Percentiles rank a stretch among this genome's conserved stretches.
Conservation (phyloP, 2,329 filamentous ascomycete species). For the Zymoseptoria brevis region DNA sequence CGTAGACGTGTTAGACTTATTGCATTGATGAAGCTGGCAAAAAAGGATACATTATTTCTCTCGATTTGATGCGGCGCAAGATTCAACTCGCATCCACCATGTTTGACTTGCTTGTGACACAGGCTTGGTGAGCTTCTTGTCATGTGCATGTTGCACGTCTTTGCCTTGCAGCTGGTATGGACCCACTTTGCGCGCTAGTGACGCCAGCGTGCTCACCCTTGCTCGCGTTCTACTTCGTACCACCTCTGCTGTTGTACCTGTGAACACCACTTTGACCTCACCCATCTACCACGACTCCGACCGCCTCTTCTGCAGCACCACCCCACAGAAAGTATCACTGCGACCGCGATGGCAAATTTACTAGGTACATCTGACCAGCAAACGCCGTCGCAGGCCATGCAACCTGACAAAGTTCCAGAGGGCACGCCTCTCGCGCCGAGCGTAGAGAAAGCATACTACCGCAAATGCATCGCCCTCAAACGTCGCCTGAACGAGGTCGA, state of each 20-base stretch:
- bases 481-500: constrained; percentile 87
- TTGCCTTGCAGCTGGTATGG: background rate
- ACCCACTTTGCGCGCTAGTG: background rate
- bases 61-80: no score
- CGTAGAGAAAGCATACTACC: constrained; percentile 89
- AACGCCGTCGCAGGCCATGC: background rate
- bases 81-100: no score
- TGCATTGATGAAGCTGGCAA: background rate
- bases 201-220: background rate
- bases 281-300: background rate
- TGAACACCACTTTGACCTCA: background rate
- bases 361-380: background rate
- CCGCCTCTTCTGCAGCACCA: background rate
- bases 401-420: background rate
- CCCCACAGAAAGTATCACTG: background rate
- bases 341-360: background rate
- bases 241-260: background rate
- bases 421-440: constrained; percentile 62
- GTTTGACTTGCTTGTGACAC: no score
- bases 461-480: constrained; percentile 93
- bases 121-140: background rate
- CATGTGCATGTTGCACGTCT: background rate
- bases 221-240: background rate
- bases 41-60: background rate
- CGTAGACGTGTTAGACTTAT: background rate